Base-by-base conservation (phyloP, 495 filamentous ascomycete genomes). In the Rhypophila decipiens region DNA sequence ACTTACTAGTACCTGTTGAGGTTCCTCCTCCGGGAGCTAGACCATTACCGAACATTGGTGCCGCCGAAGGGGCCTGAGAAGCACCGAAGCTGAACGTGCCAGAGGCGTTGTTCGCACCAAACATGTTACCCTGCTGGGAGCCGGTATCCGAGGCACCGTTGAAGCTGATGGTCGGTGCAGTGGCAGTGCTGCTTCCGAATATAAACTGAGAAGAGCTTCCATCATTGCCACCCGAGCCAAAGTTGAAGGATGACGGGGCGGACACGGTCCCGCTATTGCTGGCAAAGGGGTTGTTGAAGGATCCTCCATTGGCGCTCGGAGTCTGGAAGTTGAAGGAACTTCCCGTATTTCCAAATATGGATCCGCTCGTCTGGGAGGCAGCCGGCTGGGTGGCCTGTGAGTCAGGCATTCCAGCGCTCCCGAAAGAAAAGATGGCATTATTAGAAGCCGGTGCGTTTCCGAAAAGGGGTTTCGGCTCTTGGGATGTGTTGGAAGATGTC, bases 1-100 rank as follows among this genome's bases (percentile, higher is more conserved):
- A 47, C 50, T 66, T 61, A 75, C 72, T 70, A 40, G 66, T 68
- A 61, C 69, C 56, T 58, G 69, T 66, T 44, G 63, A 68, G 49
- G 52, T 60, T 18, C 70, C 68, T 39, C 65, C 57, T 19, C 53
- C 52, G 20, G 67, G 61, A 51, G 64, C 69, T 24, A 72, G 56
- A 24, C 51, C 53, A 38, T 31, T 57, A 33, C 51, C 56, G 40
- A 66, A 66, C 18, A 64, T 57, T 27, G 57, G 35, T 12, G 47
- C 42, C 31, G 51, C 51, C 46, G 53, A 40, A 40, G 53, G 46
- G 53, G 57, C 49, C 24, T 58, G 52, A 23, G 58, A 53, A 19
- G 48, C 58, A 39, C 55, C 55, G 42, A 63, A 63, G 52, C 18
- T 53, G 39, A 63, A 63, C 17, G 49, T 40, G 10, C 12, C 17